Evolutionary conservation across 225 moss, liverwort and hornwort genomes (phyloP).

Genomic region (Thuidium tamariscinum): DNA sequence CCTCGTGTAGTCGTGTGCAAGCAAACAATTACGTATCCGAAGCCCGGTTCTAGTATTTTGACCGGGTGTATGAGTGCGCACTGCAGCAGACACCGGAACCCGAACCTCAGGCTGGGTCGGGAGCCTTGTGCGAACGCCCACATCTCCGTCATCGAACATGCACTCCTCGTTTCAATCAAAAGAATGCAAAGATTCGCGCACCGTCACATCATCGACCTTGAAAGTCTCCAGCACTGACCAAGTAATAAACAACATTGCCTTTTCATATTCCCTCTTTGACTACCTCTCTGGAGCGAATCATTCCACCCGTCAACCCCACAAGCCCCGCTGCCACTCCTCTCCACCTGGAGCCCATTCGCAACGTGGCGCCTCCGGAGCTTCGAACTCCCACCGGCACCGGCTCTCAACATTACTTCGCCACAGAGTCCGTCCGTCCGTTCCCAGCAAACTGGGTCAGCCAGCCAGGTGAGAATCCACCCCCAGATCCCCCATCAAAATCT

Average conservation of each 20-base stretch:
- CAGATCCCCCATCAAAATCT: neutral
- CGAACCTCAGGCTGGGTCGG: neutral
- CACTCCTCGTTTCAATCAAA: neutral
- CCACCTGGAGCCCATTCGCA: constrained; percentile 24
- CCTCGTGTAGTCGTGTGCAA: no score
- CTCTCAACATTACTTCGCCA: neutral
- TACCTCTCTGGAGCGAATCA: neutral
- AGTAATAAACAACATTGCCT: neutral
- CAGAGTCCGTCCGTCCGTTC: neutral
- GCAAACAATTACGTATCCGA: neutral
- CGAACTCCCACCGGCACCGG: neutral
- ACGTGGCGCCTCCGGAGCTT: constrained; percentile 1
- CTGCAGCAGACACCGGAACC: neutral
- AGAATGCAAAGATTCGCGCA: neutral
- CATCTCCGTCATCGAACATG: neutral
- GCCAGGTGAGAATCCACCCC: neutral
- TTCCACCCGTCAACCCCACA: constrained; percentile 1
- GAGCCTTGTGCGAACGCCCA: neutral
- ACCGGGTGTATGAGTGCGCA: no score
- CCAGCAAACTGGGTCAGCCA: neutral
- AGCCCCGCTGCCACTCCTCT: neutral
- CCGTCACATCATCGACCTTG: neutral
- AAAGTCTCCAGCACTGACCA: neutral
- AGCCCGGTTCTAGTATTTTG: neutral
- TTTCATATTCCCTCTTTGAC: neutral